Percentiles rank a stretch among this genome's conserved stretches.
phyloP scores from a whole-genome alignment of 306 rosid genomes.

The Trifolium repens region DNA sequence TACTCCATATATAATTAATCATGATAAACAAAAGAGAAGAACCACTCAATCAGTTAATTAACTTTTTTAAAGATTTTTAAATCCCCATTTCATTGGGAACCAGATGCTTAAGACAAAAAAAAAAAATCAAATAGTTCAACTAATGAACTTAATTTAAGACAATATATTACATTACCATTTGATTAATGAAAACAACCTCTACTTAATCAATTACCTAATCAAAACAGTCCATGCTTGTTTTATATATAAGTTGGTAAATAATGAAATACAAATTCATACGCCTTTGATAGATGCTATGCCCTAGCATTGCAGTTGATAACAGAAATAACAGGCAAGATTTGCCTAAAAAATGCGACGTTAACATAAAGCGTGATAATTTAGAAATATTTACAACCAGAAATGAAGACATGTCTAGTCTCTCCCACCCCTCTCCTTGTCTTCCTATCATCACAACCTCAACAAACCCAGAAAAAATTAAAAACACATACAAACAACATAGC shows the following conservation, averaged over 20 bases:
- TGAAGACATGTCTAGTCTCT: constrained; percentile 36
- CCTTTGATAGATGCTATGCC: not conserved
- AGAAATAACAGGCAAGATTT: not conserved
- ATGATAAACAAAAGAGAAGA: no score
- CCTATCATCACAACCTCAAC: constrained; percentile 43
- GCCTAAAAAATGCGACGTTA: constrained; percentile 33
- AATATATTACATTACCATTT: not conserved
- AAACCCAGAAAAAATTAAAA: constrained; percentile 29
- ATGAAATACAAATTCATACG: not conserved
- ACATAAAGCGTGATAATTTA: constrained; percentile 41
- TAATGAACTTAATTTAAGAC: not conserved
- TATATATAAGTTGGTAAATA: not conserved
- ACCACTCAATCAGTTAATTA: not conserved
- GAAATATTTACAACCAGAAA: constrained; percentile 63
- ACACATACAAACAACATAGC: constrained; percentile 46
- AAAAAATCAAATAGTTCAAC: not conserved
- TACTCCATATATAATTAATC: no score
- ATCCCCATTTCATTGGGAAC: not conserved
- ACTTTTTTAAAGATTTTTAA: no score
- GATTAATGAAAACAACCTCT: not conserved
- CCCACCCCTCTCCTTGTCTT: constrained; percentile 37
- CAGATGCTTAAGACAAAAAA: not conserved
- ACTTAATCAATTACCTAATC: not conserved
- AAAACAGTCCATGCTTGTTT: not conserved
- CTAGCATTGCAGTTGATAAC: not conserved